Base-by-base conservation (phyloP, 352 stramenopile species). In the Globisporangium perplexum region DNA sequence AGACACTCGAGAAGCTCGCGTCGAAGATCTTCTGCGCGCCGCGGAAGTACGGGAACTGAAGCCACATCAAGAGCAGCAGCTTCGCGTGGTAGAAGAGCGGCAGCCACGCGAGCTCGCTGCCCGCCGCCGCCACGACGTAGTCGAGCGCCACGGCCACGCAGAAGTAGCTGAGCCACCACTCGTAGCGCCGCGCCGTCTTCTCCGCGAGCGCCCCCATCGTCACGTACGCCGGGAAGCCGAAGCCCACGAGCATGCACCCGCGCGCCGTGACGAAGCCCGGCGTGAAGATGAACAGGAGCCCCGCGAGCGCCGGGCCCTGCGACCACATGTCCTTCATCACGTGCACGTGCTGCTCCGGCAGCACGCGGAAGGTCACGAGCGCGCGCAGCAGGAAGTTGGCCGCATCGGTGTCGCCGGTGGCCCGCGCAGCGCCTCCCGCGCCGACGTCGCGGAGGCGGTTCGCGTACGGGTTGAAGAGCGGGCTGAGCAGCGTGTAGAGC, bases 41-140 rank as follows among this genome's bases (percentile, higher is more conserved):
- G 39, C 84, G 83, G 55, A 96, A 96, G 68, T 96, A 95, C 36
- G 86, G 86, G 59, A 96, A 93, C 64, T 96, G 86, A 14, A 96
- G 83, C 82, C 83, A 95, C 66, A 96, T 77, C 66, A 93, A 78
- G 36, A 81, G 58, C 23, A 91, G 53, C 57, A 96, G 52, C 67
- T 95, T 93, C n/a, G 50, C 63, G 60, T 96, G 86, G 57, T 89
- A 92, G 62, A 90, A 94, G 24, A 96, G 60, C 47, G 86, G 86
- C 28, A 96, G 61, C 86, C 86, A 96, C 49, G 56, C 68, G 24
- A 95, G 65, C 46, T 72, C 72, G 36, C 65, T 50, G 50, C 59
- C 71, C 20, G 92, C 54, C 24, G 77, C 64, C 2, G 65, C 81
- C 52, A 92, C 63, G 20, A 89, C 50, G 53, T 90, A 88, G 61